Conservation (phyloP, 805 yeast species). For the Sugiyamaella floridensis region DNA sequence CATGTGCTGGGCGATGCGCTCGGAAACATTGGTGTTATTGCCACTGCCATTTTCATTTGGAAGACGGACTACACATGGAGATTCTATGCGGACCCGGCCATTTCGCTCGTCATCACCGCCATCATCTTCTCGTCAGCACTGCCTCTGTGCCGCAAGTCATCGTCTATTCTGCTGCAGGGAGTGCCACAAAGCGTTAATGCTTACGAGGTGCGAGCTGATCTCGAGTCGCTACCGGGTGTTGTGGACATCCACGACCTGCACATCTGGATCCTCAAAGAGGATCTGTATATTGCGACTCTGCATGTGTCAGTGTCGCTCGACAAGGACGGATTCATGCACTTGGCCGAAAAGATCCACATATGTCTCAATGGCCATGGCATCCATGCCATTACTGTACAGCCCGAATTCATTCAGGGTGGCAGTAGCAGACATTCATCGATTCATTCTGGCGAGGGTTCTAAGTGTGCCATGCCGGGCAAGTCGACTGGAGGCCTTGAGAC, state of each 20-base stretch:
- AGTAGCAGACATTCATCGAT: constrained; percentile 1
- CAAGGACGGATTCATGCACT: constrained; percentile 59
- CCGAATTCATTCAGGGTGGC: constrained; percentile 54
- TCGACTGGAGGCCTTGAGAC: constrained; percentile 1
- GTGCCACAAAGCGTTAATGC: constrained; percentile 82
- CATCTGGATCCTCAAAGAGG: constrained; percentile 92
- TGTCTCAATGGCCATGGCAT: constrained; percentile 79
- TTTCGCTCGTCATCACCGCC: constrained; percentile 76
- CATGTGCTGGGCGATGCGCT: constrained; percentile 95
- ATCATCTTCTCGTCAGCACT: constrained; percentile 88
- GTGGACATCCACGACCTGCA: constrained; percentile 90
- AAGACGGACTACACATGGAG: constrained; percentile 85
- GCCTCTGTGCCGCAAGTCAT: constrained; percentile 80
- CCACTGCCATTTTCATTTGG: constrained; percentile 89
- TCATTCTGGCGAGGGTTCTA: not conserved
- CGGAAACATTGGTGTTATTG: constrained; percentile 90
- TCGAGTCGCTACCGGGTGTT: constrained; percentile 63
- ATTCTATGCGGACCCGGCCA: constrained; percentile 76
- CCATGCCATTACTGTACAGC: constrained; percentile 93
- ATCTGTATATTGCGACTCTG: constrained; percentile 75
- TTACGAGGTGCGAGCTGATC: constrained; percentile 62
- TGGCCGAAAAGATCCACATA: constrained; percentile 68
- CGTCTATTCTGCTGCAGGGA: constrained; percentile 85
- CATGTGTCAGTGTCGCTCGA: constrained; percentile 69
- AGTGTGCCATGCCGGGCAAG: not conserved